These are phyloP conservation scores for Salix dunnii DNA, from an alignment of 345 rosid species.

Conservation along the genomic window DNA sequence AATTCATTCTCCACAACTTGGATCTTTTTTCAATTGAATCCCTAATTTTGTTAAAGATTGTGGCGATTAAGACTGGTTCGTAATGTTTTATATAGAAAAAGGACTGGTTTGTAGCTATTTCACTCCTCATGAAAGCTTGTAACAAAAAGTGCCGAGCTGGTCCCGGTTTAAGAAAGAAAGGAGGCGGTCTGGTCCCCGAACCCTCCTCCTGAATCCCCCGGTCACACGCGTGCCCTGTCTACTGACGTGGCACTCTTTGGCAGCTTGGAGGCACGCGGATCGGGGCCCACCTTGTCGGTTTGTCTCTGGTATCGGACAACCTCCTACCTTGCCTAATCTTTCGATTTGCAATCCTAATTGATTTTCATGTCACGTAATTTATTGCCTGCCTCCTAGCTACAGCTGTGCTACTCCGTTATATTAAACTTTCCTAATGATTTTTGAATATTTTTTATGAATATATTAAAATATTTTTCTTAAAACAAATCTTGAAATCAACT, in stretches of 20 bases:
- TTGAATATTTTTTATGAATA: no score
- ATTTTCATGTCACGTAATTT: background rate
- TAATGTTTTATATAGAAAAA: background rate
- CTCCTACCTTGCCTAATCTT: background rate
- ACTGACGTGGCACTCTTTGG: constrained; percentile 30
- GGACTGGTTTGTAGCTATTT: background rate
- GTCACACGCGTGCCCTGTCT: constrained; percentile 39
- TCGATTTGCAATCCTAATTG: background rate
- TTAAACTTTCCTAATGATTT: no score
- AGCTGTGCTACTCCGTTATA: background rate
- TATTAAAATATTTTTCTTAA: no score
- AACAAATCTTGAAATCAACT: no score
- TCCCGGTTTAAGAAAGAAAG: constrained; percentile 4
- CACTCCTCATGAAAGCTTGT: background rate
- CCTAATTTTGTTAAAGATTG: background rate
- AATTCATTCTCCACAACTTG: background rate
- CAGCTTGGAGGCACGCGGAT: constrained; percentile 24
- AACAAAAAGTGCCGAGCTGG: constrained; percentile 17
- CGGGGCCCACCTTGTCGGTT: constrained; percentile 34
- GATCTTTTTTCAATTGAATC: no score
- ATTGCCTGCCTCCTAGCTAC: background rate
- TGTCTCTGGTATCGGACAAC: constrained; percentile 24
- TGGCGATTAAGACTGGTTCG: background rate
- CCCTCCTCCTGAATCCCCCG: constrained; percentile 4
- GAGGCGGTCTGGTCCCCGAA: background rate